Base-by-base conservation (phyloP, 352 stramenopile species). In the Pythium folliculosum region DNA sequence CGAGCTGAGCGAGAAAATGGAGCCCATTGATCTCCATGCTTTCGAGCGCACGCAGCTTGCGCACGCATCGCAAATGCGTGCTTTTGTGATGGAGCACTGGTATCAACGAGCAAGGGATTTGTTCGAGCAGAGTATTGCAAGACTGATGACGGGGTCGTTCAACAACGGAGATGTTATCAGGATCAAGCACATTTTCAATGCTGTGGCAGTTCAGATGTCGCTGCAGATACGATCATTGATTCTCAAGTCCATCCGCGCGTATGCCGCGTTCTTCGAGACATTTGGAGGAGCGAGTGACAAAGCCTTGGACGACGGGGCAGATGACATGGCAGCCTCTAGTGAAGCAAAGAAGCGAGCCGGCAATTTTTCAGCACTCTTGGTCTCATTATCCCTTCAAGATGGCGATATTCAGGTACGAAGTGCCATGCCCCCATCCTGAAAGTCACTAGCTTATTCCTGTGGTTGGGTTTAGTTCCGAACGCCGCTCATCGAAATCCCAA, bases 121-220 rank as follows among this genome's bases (percentile, higher is more conserved):
- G 32, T 78, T 92, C 10, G 76, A 91, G 53, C 71, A 72, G 23
- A 63, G 67, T 2, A 9, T 73, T 4, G 40, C 35, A 9, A 25
- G 50, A 27, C 16, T 23, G 1, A 54, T 23, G 35, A n/a, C 23
- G 1, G 65, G 57, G 16, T 73, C 70, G 1, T 65, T 67, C 38
- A 62, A 68, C 13, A 74, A 61, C 14, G 61, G 71, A 1, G 73
- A 63, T 23, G 50, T 74, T 12, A 63, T n/a, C 0, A 51, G 76
- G 0, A 44, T 77, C 37, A 75, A 74, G 9, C 86, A 89, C 37
- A 53, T 90, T 19, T 86, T 94, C 21, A 80, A 90, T 47, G 75
- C 78, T 0, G 71, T 92, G n/a, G 77, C 73, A 0, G 77, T 77
- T 44, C 70, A 92, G 38, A 94, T 94, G 86, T 91, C 82, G 19